Percentiles rank a stretch among this genome's conserved stretches.
Evolutionary conservation across 768 basidiomycete species (phyloP).

Genomic region (Suillus ampliporus): DNA sequence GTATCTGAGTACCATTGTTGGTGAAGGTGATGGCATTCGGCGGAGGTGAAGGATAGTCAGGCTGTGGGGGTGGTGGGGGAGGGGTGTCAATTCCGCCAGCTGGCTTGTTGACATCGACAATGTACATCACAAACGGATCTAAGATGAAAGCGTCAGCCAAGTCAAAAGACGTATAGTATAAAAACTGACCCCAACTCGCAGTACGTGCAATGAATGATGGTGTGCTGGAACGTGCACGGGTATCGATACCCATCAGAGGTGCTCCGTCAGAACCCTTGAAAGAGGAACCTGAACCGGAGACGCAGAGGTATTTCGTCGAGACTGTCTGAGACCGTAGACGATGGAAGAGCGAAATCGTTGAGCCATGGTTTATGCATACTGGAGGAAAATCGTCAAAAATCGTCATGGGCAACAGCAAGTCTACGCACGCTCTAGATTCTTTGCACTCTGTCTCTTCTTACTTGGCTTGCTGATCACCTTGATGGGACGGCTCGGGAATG

Average conservation of each 20-base stretch:
- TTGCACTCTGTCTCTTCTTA: constrained; percentile 94
- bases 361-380: constrained; percentile 97
- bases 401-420: constrained; percentile 19
- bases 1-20: constrained; percentile 82
- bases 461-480: constrained; percentile 98
- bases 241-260: constrained; percentile 81
- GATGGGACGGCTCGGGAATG: constrained; percentile 93
- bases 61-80: constrained; percentile 81
- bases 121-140: constrained; percentile 97
- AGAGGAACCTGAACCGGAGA: constrained; percentile 90
- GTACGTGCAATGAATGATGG: constrained; percentile 91
- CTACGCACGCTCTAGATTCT: constrained; percentile 87
- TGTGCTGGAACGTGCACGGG: constrained; percentile 68
- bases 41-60: constrained; percentile 91
- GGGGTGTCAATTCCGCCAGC: constrained; percentile 77
- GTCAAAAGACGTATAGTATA: constrained; percentile 16
- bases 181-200: constrained; percentile 80
- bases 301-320: constrained; percentile 94
- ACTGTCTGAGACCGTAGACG: constrained; percentile 95
- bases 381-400: constrained; percentile 21
- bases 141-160: constrained; percentile 9
- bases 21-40: constrained; percentile 89
- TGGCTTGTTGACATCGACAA: constrained; percentile 91
- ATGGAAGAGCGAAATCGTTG: constrained; percentile 94
- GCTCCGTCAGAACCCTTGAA: constrained; percentile 95